Conservation (phyloP, 2,329 filamentous ascomycete genomes). For the Bipolaris victoriae region DNA sequence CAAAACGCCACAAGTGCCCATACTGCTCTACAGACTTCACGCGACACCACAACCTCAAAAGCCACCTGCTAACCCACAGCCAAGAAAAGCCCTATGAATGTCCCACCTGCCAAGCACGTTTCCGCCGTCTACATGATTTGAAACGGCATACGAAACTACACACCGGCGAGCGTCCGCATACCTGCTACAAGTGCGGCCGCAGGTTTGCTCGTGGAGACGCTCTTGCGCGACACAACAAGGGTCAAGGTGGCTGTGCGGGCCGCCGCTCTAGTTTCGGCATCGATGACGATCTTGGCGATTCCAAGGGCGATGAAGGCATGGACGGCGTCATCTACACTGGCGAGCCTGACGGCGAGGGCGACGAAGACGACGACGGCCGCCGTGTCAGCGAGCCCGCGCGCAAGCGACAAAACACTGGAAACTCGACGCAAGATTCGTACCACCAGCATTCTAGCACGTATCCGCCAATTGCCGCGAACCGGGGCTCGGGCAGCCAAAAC, state of each 20-base stretch:
- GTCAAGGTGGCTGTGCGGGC: constrained; percentile 92
- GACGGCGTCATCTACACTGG: constrained; percentile 65
- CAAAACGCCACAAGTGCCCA: constrained; percentile 94
- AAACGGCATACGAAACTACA: constrained; percentile 97
- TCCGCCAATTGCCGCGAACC: constrained; percentile 65
- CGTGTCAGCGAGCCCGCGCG: constrained; percentile 74
- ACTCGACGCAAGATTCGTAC: constrained; percentile 62
- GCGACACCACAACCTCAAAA: constrained; percentile 95
- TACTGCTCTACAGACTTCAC: constrained; percentile 98
- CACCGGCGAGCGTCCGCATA: constrained; percentile 92
- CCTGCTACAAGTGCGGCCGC: constrained; percentile 91
- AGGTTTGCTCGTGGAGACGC: constrained; percentile 96
- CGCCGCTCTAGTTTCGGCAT: constrained; percentile 84
- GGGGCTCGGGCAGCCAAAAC: constrained; percentile 36
- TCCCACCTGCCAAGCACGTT: constrained; percentile 89
- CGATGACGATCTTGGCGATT: constrained; percentile 69
- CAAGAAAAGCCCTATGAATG: constrained; percentile 98
- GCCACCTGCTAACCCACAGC: constrained; percentile 93
- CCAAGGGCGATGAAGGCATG: constrained; percentile 63
- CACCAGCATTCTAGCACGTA: constrained; percentile 77
- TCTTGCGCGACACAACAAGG: constrained; percentile 91
- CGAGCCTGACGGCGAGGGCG: constrained; percentile 65
- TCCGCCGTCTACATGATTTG: constrained; percentile 89
- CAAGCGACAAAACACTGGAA: constrained; percentile 70
- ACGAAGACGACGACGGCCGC: constrained; percentile 57